A percentile compares a stretch with the other conserved stretches of the same genome.
These are phyloP conservation scores for Phytophthora syringae DNA, from an alignment of 352 stramenopile species.

Conservation along the genomic window DNA sequence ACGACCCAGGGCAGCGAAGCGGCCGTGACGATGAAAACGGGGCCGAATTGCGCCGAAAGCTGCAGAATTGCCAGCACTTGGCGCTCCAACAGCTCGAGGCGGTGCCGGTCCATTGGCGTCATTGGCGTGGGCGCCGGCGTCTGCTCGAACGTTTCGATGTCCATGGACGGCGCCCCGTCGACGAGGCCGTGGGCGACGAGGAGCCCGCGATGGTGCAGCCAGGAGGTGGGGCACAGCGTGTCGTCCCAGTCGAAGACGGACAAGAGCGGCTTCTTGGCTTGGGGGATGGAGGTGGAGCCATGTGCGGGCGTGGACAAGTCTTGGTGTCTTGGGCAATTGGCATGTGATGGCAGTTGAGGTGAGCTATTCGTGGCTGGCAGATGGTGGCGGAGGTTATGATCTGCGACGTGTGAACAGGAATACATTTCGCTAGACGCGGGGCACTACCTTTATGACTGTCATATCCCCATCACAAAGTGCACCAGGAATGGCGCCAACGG, in stretches of 20 bases:
- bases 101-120: constrained; percentile 25
- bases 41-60: constrained; percentile 42
- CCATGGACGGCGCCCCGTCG: constrained; percentile 32
- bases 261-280: constrained; percentile 37
- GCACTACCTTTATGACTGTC: no score
- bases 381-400: neutral
- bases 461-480: no score
- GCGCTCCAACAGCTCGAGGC: constrained; percentile 45
- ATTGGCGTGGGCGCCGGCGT: constrained; percentile 4
- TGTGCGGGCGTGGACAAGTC: no score
- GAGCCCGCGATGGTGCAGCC: constrained; percentile 53
- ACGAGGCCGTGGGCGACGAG: constrained; percentile 51
- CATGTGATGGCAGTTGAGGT: neutral
- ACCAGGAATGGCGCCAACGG: no score
- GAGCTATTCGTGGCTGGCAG: neutral
- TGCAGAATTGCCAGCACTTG: constrained; percentile 52
- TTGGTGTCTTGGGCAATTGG: no score
- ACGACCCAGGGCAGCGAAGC: constrained; percentile 62
- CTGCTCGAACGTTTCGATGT: constrained; percentile 27
- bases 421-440: constrained; percentile 2
- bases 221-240: constrained; percentile 68
- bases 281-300: neutral
- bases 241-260: constrained; percentile 75
- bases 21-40: constrained; percentile 73
- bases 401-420: neutral